Evolutionary conservation across 2,329 filamentous ascomycete genomes (phyloP), one percentile per base, ranked within the genome.

Genomic region (Endocalyx cinctus): DNA sequence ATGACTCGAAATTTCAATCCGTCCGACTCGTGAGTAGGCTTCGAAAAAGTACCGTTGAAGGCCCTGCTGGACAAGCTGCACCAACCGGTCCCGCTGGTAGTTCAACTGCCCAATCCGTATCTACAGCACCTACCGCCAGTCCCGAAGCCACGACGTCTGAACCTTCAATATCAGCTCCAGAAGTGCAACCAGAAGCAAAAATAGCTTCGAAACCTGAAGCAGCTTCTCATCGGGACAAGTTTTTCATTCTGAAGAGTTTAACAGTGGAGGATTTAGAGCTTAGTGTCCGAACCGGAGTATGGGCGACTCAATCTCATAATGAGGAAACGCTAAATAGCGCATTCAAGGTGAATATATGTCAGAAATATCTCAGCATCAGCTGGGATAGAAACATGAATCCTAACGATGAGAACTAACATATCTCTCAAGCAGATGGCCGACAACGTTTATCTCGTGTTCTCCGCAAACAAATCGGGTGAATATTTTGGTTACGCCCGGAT

Each of bases 401-500:
- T 27, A 19, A 18, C n/a, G 10, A 18, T n/a, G n/a, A n/a, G n/a
- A n/a, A n/a, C n/a, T n/a, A n/a, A n/a, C n/a, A n/a, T n/a, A n/a
- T n/a, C n/a, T n/a, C n/a, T n/a, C n/a, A n/a, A n/a, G 31, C 41
- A 94, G 88, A 67, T 70, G 8, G 77, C 81, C 11, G 86, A 94
- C 33, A 86, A 84, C 50, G 89, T 97, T 2, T 96, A 89, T 52
- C 69, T 97, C 18, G 78, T 97, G 11, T 97, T 97, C 58, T 97
- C 90, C 2, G 90, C 90, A 10, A 97, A 97, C 60, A 96, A 96
- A 54, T 96, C 90, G 0, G 90, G 90, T 10, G 90, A 96, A 59
- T 97, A 96, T 55, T 96, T 92, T 62, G 90, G 90, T 14, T 96
- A 94, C 53, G 90, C 89, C 14, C 79, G 84, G 23, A 97, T 97